phyloP scores from a whole-genome alignment of 2,329 filamentous ascomycete species.

The Xylariaceae sp. region DNA sequence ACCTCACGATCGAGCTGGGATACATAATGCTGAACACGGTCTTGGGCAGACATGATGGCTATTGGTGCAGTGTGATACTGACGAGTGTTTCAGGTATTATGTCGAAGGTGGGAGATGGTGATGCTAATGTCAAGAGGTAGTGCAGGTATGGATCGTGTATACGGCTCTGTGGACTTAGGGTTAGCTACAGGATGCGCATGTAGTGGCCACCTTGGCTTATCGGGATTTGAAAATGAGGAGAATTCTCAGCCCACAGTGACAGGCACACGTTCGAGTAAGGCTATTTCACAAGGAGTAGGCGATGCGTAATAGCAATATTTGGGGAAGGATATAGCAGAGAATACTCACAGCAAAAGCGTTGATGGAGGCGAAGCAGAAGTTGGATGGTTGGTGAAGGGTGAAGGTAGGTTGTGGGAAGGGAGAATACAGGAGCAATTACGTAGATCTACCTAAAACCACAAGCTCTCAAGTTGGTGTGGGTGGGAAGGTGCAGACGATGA shows the following conservation, averaged over 20 bases:
- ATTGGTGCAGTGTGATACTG: slow-evolving; percentile 8
- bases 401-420: no score
- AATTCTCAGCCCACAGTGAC: neutral
- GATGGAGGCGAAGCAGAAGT: no score
- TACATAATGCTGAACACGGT: slow-evolving; percentile 72
- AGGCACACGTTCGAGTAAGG: neutral
- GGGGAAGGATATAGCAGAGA: no score
- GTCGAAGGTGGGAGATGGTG: slow-evolving; percentile 17
- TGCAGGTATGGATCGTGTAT: slow-evolving; percentile 13
- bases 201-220: slow-evolving; percentile 18
- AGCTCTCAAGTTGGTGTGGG: slow-evolving; percentile 7
- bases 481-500: slow-evolving; percentile 13
- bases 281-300: neutral
- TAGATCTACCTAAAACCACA: no score
- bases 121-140: slow-evolving; percentile 17
- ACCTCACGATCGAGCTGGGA: slow-evolving; percentile 81
- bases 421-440: no score
- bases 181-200: slow-evolving; percentile 18
- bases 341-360: no score
- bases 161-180: slow-evolving; percentile 20
- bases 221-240: slow-evolving; percentile 13
- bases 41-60: slow-evolving; percentile 66
- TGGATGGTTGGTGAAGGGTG: no score
- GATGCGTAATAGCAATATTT: neutral
- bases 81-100: slow-evolving; percentile 8